phyloP scores from a whole-genome alignment of 371 early-diverging fungal species.

The Lichtheimia ornata region DNA sequence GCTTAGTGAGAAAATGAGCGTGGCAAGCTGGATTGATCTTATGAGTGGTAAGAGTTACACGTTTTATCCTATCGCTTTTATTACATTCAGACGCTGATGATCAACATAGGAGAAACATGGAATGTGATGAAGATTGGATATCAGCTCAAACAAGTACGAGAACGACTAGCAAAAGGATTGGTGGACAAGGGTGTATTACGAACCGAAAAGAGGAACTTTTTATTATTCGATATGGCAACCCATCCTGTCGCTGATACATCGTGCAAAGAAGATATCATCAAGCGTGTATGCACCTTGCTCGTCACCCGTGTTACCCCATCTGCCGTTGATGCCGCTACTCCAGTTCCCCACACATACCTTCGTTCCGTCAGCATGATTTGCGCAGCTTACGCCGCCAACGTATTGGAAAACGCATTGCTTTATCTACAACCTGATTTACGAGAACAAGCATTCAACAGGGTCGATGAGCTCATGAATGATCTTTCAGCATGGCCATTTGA shows the following conservation, averaged over 20 bases:
- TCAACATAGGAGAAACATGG: constrained; percentile 91
- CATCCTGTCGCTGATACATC: constrained; percentile 86
- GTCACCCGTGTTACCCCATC: constrained; percentile 51
- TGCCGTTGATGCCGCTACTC: constrained; percentile 40
- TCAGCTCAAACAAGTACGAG: constrained; percentile 96
- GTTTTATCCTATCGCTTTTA: not conserved
- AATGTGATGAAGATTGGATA: constrained; percentile 94
- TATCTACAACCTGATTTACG: constrained; percentile 83
- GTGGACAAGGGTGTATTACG: constrained; percentile 96
- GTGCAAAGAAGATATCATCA: constrained; percentile 84
- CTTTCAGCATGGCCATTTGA: constrained; percentile 81
- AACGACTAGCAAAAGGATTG: constrained; percentile 93
- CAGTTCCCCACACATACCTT: constrained; percentile 54
- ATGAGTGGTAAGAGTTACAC: constrained; percentile 95
- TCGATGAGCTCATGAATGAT: constrained; percentile 88
- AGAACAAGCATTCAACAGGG: constrained; percentile 85
- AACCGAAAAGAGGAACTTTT: constrained; percentile 92
- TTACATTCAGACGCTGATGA: no score
- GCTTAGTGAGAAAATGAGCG: constrained; percentile 70
- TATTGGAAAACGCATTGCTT: constrained; percentile 89
- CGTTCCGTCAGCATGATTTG: constrained; percentile 90
- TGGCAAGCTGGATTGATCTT: constrained; percentile 93
- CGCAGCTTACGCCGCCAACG: constrained; percentile 94
- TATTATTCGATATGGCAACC: constrained; percentile 96
- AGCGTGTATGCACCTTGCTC: constrained; percentile 77